Evolutionary conservation across 441 rosid species (phyloP).

Genomic region (Isatis lusitanica): DNA sequence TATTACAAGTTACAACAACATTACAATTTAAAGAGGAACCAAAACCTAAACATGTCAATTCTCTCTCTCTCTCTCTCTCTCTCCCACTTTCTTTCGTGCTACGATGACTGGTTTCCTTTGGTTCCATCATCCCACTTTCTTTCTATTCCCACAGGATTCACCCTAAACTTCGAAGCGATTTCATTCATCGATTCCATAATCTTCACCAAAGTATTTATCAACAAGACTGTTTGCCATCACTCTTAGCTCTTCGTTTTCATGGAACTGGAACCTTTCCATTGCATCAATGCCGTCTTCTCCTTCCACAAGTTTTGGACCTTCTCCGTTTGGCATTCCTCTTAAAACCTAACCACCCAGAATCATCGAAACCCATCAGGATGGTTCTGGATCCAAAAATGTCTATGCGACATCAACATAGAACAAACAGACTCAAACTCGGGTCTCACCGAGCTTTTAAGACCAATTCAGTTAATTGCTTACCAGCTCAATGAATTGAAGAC

Average conservation of each 20-base stretch:
- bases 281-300: slow-evolving; percentile 93
- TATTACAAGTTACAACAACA: slow-evolving; percentile 32
- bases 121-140: slow-evolving; percentile 14
- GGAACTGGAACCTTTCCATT: slow-evolving; percentile 94
- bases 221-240: slow-evolving; percentile 89
- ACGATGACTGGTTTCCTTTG: slow-evolving; percentile 19
- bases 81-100: not conserved
- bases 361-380: not conserved
- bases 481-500: slow-evolving; percentile 94
- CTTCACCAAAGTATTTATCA: slow-evolving; percentile 87
- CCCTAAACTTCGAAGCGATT: not conserved
- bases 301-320: slow-evolving; percentile 86
- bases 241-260: slow-evolving; percentile 89
- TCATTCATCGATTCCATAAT: slow-evolving; percentile 70
- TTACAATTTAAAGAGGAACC: slow-evolving; percentile 1
- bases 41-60: slow-evolving; percentile 4
- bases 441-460: not conserved
- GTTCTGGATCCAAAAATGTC: not conserved
- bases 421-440: not conserved
- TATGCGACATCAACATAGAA: not conserved
- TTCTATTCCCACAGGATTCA: not conserved
- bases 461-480: slow-evolving; percentile 49
- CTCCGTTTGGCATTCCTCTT: slow-evolving; percentile 89
- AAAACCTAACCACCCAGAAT: slow-evolving; percentile 52
- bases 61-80: not conserved